Conservation (phyloP, 768 basidiomycete genomes). For the Cystobasidium tubakii region DNA sequence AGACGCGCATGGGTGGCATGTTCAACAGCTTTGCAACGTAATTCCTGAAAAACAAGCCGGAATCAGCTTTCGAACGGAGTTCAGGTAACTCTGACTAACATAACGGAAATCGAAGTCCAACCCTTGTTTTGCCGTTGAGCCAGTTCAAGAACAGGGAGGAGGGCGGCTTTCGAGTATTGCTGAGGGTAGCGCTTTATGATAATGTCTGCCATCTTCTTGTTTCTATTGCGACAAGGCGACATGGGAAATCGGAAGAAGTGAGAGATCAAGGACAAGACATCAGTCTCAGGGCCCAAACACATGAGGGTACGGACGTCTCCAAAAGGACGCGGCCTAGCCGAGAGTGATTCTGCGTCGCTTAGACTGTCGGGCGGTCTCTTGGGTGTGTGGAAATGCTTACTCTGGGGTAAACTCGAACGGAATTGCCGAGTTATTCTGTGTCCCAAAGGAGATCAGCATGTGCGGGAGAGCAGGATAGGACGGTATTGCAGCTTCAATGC, state of each 20-base stretch:
- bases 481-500: too few species aligned
- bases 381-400: neutral
- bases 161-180: conserved; percentile 90
- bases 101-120: conserved; percentile 96
- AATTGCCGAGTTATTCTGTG: neutral
- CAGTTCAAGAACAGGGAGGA: conserved; percentile 91
- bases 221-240: conserved; percentile 54
- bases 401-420: neutral
- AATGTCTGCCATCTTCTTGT: conserved; percentile 75
- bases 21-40: conserved; percentile 87
- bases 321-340: too few species aligned
- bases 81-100: too few species aligned
- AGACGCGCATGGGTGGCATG: conserved; percentile 96
- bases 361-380: too few species aligned
- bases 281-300: too few species aligned
- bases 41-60: conserved; percentile 53
- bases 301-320: too few species aligned
- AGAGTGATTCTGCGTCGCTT: too few species aligned
- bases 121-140: conserved; percentile 96
- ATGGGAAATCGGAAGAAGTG: neutral
- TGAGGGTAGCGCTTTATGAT: conserved; percentile 84
- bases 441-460: neutral
- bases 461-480: too few species aligned
- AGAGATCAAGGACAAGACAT: too few species aligned
- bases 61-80: too few species aligned